These are phyloP conservation scores for Aspergillus arachidicola DNA, from an alignment of 2,329 filamentous ascomycete species.

Conservation along the genomic window DNA sequence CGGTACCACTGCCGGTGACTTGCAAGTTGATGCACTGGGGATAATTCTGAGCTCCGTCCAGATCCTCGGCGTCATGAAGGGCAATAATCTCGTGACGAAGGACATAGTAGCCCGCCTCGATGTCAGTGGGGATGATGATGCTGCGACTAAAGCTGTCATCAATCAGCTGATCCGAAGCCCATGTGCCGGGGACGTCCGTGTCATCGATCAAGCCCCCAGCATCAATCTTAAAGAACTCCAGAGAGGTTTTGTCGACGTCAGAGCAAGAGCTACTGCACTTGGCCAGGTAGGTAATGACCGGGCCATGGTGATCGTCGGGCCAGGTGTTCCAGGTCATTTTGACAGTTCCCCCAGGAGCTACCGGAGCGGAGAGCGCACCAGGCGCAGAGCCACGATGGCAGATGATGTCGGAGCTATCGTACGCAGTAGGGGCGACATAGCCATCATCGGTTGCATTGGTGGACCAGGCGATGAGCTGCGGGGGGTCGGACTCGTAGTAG, in stretches of 20 bases:
- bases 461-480: slow-evolving; percentile 55
- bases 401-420: slow-evolving; percentile 52
- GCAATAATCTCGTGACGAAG: slow-evolving; percentile 57
- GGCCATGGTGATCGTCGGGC: slow-evolving; percentile 64
- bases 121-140: slow-evolving; percentile 46
- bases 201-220: slow-evolving; percentile 53
- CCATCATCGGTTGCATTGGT: slow-evolving; percentile 54
- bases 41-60: slow-evolving; percentile 53
- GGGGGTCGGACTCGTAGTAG: slow-evolving; percentile 35
- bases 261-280: slow-evolving; percentile 57
- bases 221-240: slow-evolving; percentile 65
- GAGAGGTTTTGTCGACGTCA: slow-evolving; percentile 51
- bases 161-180: slow-evolving; percentile 57
- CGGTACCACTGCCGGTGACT: slow-evolving; percentile 54
- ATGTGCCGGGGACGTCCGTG: slow-evolving; percentile 46
- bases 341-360: slow-evolving; percentile 60
- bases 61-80: slow-evolving; percentile 46
- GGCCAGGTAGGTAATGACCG: slow-evolving; percentile 65
- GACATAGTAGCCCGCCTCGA: slow-evolving; percentile 54
- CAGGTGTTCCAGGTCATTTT: slow-evolving; percentile 65
- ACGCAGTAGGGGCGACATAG: slow-evolving; percentile 51
- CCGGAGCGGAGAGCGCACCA: slow-evolving; percentile 52
- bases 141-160: slow-evolving; percentile 51
- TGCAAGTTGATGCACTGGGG: slow-evolving; percentile 61
- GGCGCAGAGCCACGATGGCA: slow-evolving; percentile 61